Base-by-base conservation (phyloP, 1,139 yeast genomes). In the Kazachstania sp. region DNA sequence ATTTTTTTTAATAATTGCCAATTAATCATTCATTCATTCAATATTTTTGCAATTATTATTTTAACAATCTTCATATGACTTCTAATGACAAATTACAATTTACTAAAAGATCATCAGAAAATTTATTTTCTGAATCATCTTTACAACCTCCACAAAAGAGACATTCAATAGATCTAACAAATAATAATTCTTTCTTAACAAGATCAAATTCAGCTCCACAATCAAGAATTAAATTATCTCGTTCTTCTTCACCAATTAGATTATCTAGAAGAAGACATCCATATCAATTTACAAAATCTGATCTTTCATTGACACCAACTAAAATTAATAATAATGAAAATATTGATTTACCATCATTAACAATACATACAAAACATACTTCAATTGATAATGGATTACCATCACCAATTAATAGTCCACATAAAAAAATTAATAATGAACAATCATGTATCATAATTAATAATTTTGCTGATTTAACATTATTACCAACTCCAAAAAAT, bases 391-490 rank as follows among this genome's bases (percentile, higher is more conserved):
- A 41, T 28, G 48, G 47, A 4, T 26, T 44, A 23, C 47, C 45
- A 39, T 48, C 52, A 1, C 54, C 55, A 19, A 39, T 43, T 7
- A 29, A 44, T 12, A 49, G 52, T 12, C 57, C 56, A 16, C 29
- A 28, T 43, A 13, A 45, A 43, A n/a, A 26, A 28, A 3, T 34
- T 19, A 11, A 20, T 37, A 8, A 13, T 36, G 28, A 23, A 23
- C 28, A 23, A 4, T 23, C 28, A 23, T 23, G 28, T 23, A 2
- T 23, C 6, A 23, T 46, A 29, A 32, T 41, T 31, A 43, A 44
- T 36, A 32, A 50, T 43, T 45, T 45, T 43, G 42, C 49, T 9
- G 45, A 49, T 11, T 49, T 46, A 47, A 53, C 23, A 45, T 46
- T 39, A 45, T 45, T 13, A 11, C 37, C 41, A 3, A 3, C 38